phyloP scores from a whole-genome alignment of 441 rosid genomes.

The Syzygium syzygioides region DNA sequence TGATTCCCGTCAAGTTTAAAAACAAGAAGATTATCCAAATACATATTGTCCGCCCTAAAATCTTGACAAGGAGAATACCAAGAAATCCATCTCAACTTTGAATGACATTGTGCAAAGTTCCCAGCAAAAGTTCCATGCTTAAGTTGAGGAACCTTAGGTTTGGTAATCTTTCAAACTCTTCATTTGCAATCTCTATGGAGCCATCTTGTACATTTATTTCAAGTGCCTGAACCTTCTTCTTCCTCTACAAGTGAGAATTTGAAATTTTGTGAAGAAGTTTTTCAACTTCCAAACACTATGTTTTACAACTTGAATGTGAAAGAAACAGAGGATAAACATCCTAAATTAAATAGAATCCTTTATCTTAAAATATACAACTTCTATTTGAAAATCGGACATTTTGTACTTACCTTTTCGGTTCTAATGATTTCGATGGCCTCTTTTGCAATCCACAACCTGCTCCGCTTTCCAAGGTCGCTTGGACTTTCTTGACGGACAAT shows the following conservation, averaged over 20 bases:
- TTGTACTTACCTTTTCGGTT: no score
- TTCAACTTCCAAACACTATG: no score
- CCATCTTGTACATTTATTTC: accelerated
- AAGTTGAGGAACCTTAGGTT: not conserved
- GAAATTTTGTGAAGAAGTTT: not conserved
- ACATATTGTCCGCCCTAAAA: not conserved
- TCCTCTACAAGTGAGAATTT: not conserved
- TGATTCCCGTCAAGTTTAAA: accelerated
- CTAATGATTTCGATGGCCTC: no score
- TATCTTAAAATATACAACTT: no score
- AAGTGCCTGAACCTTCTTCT: not conserved
- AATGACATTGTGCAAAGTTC: not conserved
- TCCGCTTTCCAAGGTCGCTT: not conserved
- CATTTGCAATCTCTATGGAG: not conserved
- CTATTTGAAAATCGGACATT: no score
- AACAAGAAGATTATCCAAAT: not conserved
- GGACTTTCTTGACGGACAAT: not conserved
- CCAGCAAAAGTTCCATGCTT: accelerated
- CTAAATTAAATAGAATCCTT: no score
- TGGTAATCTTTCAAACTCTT: not conserved
- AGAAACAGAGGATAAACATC: no score
- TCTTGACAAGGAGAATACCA: accelerated
- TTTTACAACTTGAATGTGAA: no score
- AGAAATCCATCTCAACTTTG: not conserved
- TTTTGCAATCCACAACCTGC: not conserved